These are phyloP conservation scores for Santalum album DNA, from an alignment of 164 flowering plant genomes.

Conservation along the genomic window DNA sequence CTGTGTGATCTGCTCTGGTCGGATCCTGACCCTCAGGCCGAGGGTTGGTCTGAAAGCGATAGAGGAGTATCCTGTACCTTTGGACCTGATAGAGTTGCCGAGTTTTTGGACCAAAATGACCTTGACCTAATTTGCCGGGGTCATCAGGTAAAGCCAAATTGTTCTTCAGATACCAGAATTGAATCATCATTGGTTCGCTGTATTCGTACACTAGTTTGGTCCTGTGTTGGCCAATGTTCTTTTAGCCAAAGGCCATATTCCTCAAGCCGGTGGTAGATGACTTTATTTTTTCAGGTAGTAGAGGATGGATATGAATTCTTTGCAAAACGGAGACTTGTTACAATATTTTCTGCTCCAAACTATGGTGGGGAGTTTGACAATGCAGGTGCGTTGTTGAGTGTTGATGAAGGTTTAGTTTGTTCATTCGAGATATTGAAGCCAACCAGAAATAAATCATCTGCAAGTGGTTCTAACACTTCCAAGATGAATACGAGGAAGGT, in stretches of 20 bases:
- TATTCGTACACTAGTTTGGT: too few relatives aligned
- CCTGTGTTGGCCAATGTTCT: too few relatives aligned
- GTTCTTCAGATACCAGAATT: not conserved
- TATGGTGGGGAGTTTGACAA: slow-evolving; percentile 52
- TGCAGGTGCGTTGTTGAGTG: slow-evolving; percentile 45
- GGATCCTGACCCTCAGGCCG: slow-evolving; percentile 31
- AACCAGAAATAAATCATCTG: slow-evolving; percentile 5
- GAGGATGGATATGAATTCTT: slow-evolving; percentile 59
- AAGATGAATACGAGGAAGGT: slow-evolving; percentile 27
- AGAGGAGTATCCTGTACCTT: slow-evolving; percentile 46
- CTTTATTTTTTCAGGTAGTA: slow-evolving; percentile 49
- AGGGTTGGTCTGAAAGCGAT: slow-evolving; percentile 46
- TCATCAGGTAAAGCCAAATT: slow-evolving; percentile 39
- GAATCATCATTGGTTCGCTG: too few relatives aligned
- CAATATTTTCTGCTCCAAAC: slow-evolving; percentile 52
- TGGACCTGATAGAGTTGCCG: slow-evolving; percentile 36
- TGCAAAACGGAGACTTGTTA: slow-evolving; percentile 39
- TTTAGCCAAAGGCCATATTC: too few relatives aligned
- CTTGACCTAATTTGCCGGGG: slow-evolving; percentile 47
- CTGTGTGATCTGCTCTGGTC: slow-evolving; percentile 52
- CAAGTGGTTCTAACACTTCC: slow-evolving; percentile 16
- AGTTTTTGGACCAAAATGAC: slow-evolving; percentile 37
- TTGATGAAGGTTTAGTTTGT: slow-evolving; percentile 32
- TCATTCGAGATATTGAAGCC: slow-evolving; percentile 49
- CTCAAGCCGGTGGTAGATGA: too few relatives aligned